Conservation (phyloP, 2,329 filamentous ascomycete genomes). For the Biscogniauxia sp. region DNA sequence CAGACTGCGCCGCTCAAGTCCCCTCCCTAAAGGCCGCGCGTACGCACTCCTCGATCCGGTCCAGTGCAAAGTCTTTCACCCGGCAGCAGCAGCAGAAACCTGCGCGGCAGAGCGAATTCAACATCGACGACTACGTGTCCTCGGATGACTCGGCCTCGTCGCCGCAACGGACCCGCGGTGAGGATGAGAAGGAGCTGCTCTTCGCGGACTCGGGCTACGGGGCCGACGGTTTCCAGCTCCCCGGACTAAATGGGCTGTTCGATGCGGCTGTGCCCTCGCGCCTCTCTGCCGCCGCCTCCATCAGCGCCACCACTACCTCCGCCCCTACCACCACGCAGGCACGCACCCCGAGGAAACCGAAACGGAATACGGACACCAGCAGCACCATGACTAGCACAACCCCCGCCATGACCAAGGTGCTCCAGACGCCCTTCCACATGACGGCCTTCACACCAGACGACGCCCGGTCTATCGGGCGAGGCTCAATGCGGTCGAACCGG, state of each 20-base stretch:
- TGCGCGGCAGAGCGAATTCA: constrained; percentile 13
- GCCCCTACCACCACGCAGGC: background rate
- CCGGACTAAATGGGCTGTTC: constrained; percentile 25
- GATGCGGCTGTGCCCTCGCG: constrained; percentile 9
- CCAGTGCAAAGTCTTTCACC: constrained; percentile 1
- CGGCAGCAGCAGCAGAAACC: constrained; percentile 1
- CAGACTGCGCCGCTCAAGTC: constrained; percentile 2
- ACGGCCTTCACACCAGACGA: constrained; percentile 7
- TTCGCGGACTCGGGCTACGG: constrained; percentile 26
- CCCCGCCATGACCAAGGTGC: background rate
- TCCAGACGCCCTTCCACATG: constrained; percentile 7
- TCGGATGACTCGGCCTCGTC: constrained; percentile 22
- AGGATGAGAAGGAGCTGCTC: constrained; percentile 29
- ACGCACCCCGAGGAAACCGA: constrained; percentile 3
- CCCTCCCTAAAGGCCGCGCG: constrained; percentile 2
- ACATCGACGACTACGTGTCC: constrained; percentile 23
- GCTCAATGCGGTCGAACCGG: constrained; percentile 9
- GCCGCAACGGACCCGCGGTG: constrained; percentile 15
- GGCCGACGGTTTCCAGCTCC: constrained; percentile 19
- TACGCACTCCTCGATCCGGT: constrained; percentile 7
- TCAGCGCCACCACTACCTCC: too few species aligned
- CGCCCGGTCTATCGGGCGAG: background rate
- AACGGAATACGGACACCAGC: too few species aligned
- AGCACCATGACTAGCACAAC: too few species aligned
- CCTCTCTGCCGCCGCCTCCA: too few species aligned